Percentiles rank a stretch among this genome's conserved stretches.
These are phyloP conservation scores for Fusarium chaquense DNA, from an alignment of 2,329 filamentous ascomycete genomes.

Conservation along the genomic window DNA sequence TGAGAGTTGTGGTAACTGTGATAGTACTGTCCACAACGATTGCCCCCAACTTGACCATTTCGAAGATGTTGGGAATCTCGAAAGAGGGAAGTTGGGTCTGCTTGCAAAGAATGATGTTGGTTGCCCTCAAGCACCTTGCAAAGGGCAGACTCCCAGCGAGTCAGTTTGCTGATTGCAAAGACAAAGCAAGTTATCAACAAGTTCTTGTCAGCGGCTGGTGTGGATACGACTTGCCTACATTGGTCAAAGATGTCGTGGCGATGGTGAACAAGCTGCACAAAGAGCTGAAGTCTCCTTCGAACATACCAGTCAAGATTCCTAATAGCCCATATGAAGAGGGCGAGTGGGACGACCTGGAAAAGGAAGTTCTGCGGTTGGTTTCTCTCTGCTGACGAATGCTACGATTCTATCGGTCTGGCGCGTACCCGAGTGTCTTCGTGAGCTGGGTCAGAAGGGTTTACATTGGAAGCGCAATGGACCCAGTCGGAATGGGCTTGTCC, in stretches of 20 bases:
- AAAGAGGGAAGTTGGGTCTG: background rate
- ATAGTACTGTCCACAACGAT: background rate
- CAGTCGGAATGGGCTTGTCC: conserved; percentile 1
- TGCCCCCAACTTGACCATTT: background rate
- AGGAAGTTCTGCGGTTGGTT: background rate
- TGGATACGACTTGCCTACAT: background rate
- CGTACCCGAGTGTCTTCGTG: background rate
- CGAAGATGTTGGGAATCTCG: background rate
- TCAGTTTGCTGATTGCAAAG: background rate
- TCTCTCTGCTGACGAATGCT: background rate
- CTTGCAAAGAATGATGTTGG: background rate
- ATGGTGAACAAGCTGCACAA: background rate
- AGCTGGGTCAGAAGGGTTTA: background rate
- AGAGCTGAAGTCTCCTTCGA: background rate
- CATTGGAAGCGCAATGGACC: background rate
- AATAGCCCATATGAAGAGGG: background rate
- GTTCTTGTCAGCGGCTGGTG: background rate
- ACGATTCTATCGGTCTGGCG: background rate
- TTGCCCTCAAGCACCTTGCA: background rate
- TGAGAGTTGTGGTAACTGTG: background rate
- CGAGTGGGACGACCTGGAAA: background rate
- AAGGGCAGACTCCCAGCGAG: background rate
- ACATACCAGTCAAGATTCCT: background rate
- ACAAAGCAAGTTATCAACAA: background rate
- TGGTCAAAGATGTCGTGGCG: background rate